Evolutionary conservation across 257 asterid genomes (phyloP).

Genomic region (Prunella vulgaris): DNA sequence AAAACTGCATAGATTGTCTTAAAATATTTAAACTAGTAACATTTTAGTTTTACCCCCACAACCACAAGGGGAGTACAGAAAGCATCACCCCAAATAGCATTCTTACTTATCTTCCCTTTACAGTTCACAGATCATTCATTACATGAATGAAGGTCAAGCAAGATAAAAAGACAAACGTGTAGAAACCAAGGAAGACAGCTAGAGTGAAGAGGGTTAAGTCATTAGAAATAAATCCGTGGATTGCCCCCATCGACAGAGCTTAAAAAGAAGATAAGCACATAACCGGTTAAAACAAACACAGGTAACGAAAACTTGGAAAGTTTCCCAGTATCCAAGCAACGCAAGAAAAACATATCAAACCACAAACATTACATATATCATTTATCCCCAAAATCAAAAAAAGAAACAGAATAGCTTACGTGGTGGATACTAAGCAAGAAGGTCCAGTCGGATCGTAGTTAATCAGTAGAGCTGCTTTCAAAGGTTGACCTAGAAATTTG

Average conservation of each 20-base stretch:
- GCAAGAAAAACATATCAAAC: neutral
- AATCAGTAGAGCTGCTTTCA: conserved; percentile 75
- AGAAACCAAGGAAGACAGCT: neutral
- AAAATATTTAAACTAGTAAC: neutral
- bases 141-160: neutral
- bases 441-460: conserved; percentile 90
- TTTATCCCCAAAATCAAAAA: neutral
- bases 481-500: conserved; percentile 44
- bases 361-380: too few relatives aligned
- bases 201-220: neutral
- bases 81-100: neutral
- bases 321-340: neutral
- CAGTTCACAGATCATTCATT: neutral
- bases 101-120: neutral
- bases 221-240: neutral
- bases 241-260: neutral
- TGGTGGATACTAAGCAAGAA: conserved; percentile 75
- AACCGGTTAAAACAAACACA: too few relatives aligned
- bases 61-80: neutral
- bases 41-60: neutral
- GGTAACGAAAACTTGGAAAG: too few relatives aligned
- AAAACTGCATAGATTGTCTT: conserved; percentile 1
- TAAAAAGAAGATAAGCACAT: too few relatives aligned
- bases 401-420: conserved; percentile 42
- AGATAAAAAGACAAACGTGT: too few relatives aligned